Conservation (phyloP, 176 grass and related monocot species). For the Carex myosuroides region DNA sequence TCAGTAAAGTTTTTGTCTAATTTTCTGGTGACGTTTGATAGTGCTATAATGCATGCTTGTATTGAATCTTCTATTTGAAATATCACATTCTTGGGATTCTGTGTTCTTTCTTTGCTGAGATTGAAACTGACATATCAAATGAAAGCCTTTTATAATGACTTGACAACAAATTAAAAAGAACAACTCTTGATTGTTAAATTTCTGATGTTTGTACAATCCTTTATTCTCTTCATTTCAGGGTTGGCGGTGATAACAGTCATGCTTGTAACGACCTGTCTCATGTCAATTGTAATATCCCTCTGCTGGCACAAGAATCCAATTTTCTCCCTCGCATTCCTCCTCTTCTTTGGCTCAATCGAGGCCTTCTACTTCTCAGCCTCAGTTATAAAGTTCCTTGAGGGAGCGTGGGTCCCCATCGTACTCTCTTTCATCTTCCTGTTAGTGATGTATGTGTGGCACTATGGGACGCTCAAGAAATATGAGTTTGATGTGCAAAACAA, state of each 20-base stretch:
- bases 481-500: conserved; percentile 91
- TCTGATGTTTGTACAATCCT: background rate
- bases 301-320: conserved; percentile 83
- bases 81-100: background rate
- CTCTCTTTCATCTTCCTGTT: conserved; percentile 71
- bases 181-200: background rate
- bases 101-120: background rate
- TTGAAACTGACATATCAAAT: background rate
- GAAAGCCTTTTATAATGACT: background rate
- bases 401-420: conserved; percentile 85
- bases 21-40: background rate
- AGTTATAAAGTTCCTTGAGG: conserved; percentile 72
- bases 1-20: background rate
- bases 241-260: conserved; percentile 88
- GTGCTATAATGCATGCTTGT: background rate
- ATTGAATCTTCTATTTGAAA: background rate
- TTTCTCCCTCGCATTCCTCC: conserved; percentile 45
- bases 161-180: background rate
- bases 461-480: conserved; percentile 69
- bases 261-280: conserved; percentile 90
- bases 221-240: conserved; percentile 35
- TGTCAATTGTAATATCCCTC: conserved; percentile 75
- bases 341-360: conserved; percentile 80
- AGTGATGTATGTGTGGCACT: conserved; percentile 87
- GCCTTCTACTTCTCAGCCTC: conserved; percentile 69